A percentile compares a stretch with the other conserved stretches of the same genome.
Conservation (phyloP, 108 stramenopile genomes). For the Tribonema minus region DNA sequence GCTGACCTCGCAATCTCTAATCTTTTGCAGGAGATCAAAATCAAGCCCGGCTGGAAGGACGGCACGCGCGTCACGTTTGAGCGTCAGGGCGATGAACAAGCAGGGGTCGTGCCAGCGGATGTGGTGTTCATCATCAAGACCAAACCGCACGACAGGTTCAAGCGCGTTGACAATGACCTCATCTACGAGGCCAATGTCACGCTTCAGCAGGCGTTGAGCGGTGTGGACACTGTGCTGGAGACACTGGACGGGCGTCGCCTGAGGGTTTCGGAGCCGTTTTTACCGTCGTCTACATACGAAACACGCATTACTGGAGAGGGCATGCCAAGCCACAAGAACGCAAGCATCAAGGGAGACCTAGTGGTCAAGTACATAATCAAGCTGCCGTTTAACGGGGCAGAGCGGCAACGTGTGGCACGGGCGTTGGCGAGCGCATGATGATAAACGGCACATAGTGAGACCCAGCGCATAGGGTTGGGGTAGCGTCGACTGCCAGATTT, state of each 20-base stretch:
- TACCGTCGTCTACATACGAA: neutral
- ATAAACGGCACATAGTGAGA: no score
- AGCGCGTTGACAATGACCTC: slow-evolving; percentile 88
- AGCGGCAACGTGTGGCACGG: neutral
- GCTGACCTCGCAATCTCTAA: no score
- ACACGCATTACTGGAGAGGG: slow-evolving; percentile 68
- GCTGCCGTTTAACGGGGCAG: neutral
- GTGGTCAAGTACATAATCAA: slow-evolving; percentile 65
- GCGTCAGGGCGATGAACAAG: slow-evolving; percentile 81
- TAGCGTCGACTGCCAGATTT: no score
- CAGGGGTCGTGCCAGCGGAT: slow-evolving; percentile 61
- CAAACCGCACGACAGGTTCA: slow-evolving; percentile 84
- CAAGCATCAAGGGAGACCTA: slow-evolving; percentile 80
- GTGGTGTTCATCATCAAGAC: slow-evolving; percentile 92
- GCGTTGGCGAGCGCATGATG: neutral
- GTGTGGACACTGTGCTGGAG: slow-evolving; percentile 9
- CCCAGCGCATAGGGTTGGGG: no score
- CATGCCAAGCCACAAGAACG: slow-evolving; percentile 88
- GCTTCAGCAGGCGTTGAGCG: slow-evolving; percentile 85
- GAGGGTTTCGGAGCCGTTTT: neutral
- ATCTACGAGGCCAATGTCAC: slow-evolving; percentile 73
- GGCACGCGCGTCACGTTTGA: slow-evolving; percentile 83
- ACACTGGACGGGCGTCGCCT: slow-evolving; percentile 18
- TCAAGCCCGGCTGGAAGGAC: slow-evolving; percentile 89
- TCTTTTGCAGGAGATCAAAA: slow-evolving; percentile 81